These are phyloP conservation scores for Theileria sp. DNA, from an alignment of 169 alveolate species.

Conservation along the genomic window DNA sequence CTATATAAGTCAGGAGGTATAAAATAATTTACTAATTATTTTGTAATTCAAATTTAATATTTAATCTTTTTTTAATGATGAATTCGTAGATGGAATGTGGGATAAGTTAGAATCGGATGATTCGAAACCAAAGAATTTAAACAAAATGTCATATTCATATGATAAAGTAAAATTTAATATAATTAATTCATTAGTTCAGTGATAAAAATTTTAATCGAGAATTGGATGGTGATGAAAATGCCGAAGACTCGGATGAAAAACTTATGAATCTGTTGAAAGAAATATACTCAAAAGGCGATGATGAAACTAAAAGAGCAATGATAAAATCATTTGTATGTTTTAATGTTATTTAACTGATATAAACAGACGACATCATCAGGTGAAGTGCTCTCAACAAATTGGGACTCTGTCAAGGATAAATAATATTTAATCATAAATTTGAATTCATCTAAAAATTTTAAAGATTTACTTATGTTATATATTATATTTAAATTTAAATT, in stretches of 20 bases:
- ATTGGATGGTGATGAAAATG: conserved; percentile 2
- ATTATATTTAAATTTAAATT: neutral
- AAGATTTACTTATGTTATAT: neutral
- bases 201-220: conserved; percentile 16
- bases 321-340: conserved; percentile 55
- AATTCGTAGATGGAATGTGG: conserved; percentile 46
- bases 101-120: conserved; percentile 14
- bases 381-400: conserved; percentile 34
- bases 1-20: conserved; percentile 9
- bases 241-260: conserved; percentile 1
- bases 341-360: neutral
- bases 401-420: conserved; percentile 40
- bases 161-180: neutral
- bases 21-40: neutral
- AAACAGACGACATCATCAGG: conserved; percentile 52
- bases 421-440: neutral
- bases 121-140: neutral
- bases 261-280: conserved; percentile 31
- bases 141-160: neutral
- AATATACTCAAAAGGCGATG: conserved; percentile 58
- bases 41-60: neutral
- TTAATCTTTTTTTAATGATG: neutral
- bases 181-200: conserved; percentile 16
- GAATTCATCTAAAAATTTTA: neutral
- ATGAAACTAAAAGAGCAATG: conserved; percentile 56